A percentile compares a stretch with the other conserved stretches of the same genome.
phyloP scores from a whole-genome alignment of 1,284 basidiomycete species.

The Irpex sp. region DNA sequence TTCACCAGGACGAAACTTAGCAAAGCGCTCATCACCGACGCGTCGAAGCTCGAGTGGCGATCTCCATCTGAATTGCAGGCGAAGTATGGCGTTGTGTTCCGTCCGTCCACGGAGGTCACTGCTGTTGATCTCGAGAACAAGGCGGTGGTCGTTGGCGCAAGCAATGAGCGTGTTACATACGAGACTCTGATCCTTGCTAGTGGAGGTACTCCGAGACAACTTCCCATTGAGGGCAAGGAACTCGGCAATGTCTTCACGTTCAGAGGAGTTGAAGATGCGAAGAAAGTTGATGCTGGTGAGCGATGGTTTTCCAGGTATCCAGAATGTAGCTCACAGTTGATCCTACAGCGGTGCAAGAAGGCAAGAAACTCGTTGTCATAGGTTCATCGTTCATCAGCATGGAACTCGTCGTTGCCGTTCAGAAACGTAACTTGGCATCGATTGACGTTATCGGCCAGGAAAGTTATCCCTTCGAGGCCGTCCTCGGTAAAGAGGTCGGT shows the following conservation, averaged over 20 bases:
- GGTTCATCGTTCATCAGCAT: slow-evolving; percentile 94
- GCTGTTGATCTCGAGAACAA: slow-evolving; percentile 61
- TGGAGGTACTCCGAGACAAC: slow-evolving; percentile 62
- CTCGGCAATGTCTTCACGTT: slow-evolving; percentile 81
- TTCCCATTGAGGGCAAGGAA: slow-evolving; percentile 79
- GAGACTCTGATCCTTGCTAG: slow-evolving; percentile 74
- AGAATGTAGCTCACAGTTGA: slow-evolving; percentile 1
- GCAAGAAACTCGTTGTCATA: slow-evolving; percentile 80
- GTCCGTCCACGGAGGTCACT: slow-evolving; percentile 68
- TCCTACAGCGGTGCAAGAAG: slow-evolving; percentile 42
- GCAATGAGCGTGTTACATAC: slow-evolving; percentile 60
- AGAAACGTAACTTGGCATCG: slow-evolving; percentile 72
- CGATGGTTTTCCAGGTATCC: neutral
- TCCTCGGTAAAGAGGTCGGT: slow-evolving; percentile 84
- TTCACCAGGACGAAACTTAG: slow-evolving; percentile 81
- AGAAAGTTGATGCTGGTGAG: slow-evolving; percentile 72
- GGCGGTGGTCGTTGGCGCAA: slow-evolving; percentile 55
- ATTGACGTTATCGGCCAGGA: slow-evolving; percentile 87
- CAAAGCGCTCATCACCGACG: slow-evolving; percentile 81
- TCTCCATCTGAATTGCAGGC: slow-evolving; percentile 73
- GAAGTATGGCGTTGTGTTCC: slow-evolving; percentile 77
- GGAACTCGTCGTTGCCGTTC: slow-evolving; percentile 80
- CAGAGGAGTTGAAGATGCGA: slow-evolving; percentile 69
- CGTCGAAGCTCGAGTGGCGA: slow-evolving; percentile 75
- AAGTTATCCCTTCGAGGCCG: slow-evolving; percentile 75